Evolutionary conservation across 148 eudicot genomes (phyloP).

Genomic region (Silene conica): DNA sequence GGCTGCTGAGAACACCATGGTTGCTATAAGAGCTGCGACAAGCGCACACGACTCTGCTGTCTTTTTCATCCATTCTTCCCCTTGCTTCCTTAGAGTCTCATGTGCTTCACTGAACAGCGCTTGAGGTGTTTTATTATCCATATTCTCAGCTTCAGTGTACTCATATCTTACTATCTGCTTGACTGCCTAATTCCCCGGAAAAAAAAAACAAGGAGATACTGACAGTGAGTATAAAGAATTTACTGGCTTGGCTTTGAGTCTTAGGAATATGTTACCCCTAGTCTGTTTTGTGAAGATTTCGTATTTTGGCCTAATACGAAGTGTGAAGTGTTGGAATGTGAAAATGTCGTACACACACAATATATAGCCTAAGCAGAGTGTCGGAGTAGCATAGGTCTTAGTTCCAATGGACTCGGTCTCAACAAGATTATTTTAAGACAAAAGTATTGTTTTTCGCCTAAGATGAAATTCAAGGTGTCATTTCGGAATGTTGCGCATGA

Average conservation of each 20-base stretch:
- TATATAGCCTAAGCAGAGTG: no score
- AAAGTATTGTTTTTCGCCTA: no score
- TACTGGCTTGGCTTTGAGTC: neutral
- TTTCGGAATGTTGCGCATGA: no score
- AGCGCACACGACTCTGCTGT: slow-evolving; percentile 24
- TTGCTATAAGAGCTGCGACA: slow-evolving; percentile 22
- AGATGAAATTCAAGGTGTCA: no score
- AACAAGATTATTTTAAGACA: no score
- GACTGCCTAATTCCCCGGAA: slow-evolving; percentile 18
- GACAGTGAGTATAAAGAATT: neutral
- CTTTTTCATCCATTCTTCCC: slow-evolving; percentile 29
- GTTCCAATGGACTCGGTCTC: no score
- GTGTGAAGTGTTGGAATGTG: neutral
- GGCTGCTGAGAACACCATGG: slow-evolving; percentile 25
- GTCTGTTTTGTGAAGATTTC: neutral
- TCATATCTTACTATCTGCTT: slow-evolving; percentile 19
- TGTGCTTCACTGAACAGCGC: slow-evolving; percentile 22
- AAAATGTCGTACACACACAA: no score
- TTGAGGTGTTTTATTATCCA: slow-evolving; percentile 7
- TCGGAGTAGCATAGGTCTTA: no score
- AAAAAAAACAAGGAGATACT: no score
- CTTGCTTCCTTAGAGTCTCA: slow-evolving; percentile 16
- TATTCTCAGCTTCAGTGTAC: slow-evolving; percentile 15
- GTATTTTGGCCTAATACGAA: neutral
- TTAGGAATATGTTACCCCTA: neutral